Base-by-base conservation (phyloP, 805 yeast species). In the Wickerhamomyces mucosus region DNA sequence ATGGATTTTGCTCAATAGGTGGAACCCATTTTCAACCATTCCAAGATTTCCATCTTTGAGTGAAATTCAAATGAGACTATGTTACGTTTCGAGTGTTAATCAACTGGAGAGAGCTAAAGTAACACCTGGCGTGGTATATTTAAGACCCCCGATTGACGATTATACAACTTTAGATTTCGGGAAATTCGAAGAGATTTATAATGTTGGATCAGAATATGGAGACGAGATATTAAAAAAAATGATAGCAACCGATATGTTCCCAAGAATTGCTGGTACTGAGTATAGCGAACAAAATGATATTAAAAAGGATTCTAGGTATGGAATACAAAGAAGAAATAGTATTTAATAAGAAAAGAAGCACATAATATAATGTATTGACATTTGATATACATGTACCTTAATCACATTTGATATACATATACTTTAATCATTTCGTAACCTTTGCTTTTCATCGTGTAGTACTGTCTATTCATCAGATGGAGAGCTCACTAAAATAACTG, bases 21-120 rank as follows among this genome's bases (percentile, higher is more conserved):
- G 88, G 76, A 89, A 92, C 49, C 94, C 95, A 6, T 88, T 89
- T 48, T 82, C 95, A 0, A 63, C 65, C 10, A 79, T 79, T 45
- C 95, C 96, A 4, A 79, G 81, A 51, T 82, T 85, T 5, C 98
- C 98, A 4, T 82, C 80, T 33, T 76, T 92, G 82, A 85, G 95
- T 42, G 98, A 89, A 50, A 85, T 89, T 37, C 98, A 89, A 58
- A 69, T 85, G 61, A 65, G 97, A 35, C 61, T 89, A 38, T 95
- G 96, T 1, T 89, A 92, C 53, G 98, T 89, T 24, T 83, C 96
- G 0, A 83, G 95, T 31, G 98, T 89, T 2, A 82, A 83, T 56
- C 96, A 96, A 0, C 60, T 92, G 29, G 96, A 89, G 46, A 66
- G 69, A 36, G 96, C 96, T 2, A 92, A 89, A 51, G 62, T 53